phyloP scores from a whole-genome alignment of 768 basidiomycete species.

The Podaxis sp. region DNA sequence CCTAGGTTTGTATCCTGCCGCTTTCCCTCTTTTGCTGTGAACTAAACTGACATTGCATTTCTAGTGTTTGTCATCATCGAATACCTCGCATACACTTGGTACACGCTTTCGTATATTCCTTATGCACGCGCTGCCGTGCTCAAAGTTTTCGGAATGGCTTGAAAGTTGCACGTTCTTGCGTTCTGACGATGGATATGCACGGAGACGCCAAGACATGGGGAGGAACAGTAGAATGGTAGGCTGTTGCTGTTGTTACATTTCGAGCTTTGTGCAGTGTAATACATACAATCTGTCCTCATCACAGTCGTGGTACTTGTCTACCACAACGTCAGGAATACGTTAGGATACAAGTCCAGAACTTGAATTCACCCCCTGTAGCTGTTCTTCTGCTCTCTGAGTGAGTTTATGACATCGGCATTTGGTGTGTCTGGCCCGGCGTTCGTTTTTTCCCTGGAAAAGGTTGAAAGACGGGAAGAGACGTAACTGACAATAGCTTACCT shows the following conservation, averaged over 20 bases:
- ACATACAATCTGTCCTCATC: neutral
- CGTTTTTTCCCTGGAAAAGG: constrained; percentile 46
- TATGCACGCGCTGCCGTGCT: constrained; percentile 79
- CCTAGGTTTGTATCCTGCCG: constrained; percentile 49
- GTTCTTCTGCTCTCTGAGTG: constrained; percentile 84
- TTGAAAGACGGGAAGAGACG: neutral
- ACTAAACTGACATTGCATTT: constrained; percentile 11
- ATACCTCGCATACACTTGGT: constrained; percentile 92
- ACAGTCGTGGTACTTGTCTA: constrained; percentile 4
- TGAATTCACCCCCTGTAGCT: constrained; percentile 60
- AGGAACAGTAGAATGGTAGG: neutral
- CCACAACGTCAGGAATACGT: neutral
- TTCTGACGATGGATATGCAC: neutral
- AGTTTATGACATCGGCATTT: constrained; percentile 66
- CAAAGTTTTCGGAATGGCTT: constrained; percentile 57
- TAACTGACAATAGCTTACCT: constrained; percentile 43
- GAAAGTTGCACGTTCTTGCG: constrained; percentile 7
- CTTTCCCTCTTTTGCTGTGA: neutral
- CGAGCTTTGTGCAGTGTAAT: neutral
- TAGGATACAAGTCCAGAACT: neutral
- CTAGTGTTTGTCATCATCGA: constrained; percentile 89
- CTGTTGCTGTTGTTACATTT: constrained; percentile 1
- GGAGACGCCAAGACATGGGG: neutral
- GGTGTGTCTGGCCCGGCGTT: constrained; percentile 41
- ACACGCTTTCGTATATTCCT: constrained; percentile 84